Conservation (phyloP, 495 filamentous ascomycete genomes). For the Annulohypoxylon nitens region DNA sequence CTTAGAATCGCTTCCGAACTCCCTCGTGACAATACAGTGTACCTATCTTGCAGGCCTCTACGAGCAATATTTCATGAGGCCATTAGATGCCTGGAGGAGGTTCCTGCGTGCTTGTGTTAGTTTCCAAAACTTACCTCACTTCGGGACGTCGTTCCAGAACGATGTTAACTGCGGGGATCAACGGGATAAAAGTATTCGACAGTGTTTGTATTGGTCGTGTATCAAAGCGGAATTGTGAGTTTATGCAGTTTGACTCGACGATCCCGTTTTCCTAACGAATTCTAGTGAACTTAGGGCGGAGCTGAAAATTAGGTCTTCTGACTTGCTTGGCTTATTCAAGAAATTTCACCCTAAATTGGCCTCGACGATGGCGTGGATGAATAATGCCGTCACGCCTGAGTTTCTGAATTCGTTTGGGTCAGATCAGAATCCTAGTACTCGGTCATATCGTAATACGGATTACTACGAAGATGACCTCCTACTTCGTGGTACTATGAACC, state of each 20-base stretch:
- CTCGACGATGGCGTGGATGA: background rate
- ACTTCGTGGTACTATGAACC: slow-evolving; percentile 46
- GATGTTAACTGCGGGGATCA: background rate
- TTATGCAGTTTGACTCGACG: background rate
- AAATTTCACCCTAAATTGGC: background rate
- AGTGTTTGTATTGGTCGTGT: slow-evolving; percentile 1
- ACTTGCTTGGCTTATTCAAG: no score
- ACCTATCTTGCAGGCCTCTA: background rate
- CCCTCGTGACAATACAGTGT: background rate
- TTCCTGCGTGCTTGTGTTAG: background rate
- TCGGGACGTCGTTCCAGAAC: background rate
- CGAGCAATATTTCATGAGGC: background rate
- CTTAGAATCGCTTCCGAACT: background rate
- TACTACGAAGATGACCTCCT: slow-evolving; percentile 51
- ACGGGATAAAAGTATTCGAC: background rate
- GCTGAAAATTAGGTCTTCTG: background rate
- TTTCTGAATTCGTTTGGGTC: background rate
- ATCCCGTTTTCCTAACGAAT: background rate
- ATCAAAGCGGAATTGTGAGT: background rate
- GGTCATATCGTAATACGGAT: slow-evolving; percentile 45
- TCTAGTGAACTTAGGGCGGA: background rate
- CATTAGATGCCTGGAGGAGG: background rate
- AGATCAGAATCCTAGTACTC: background rate
- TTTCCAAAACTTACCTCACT: background rate
- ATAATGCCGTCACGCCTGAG: background rate